phyloP scores from a whole-genome alignment of 768 basidiomycete species.

The Pisolithus orientalis region DNA sequence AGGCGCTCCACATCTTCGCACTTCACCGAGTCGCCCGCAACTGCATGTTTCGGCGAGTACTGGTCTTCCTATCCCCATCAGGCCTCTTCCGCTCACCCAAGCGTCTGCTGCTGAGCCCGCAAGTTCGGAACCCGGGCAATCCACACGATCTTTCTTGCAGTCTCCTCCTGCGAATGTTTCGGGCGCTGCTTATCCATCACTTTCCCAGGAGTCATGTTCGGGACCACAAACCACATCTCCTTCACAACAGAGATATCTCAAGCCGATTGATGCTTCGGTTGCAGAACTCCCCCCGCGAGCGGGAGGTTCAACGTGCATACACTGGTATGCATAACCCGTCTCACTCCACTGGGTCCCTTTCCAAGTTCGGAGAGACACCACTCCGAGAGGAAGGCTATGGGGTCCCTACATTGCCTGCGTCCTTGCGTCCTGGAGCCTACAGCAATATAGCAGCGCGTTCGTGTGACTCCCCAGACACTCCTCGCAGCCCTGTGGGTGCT shows the following conservation, averaged over 20 bases:
- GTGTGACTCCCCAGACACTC: constrained; percentile 40
- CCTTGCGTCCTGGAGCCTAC: constrained; percentile 26
- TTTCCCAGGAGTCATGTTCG: constrained; percentile 51
- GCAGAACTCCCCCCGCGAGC: constrained; percentile 21
- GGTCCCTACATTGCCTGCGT: constrained; percentile 17
- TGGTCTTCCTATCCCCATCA: constrained; percentile 3
- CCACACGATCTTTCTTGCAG: constrained; percentile 17
- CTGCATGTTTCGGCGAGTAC: constrained; percentile 18
- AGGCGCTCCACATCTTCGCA: constrained; percentile 16
- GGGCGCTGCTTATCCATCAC: constrained; percentile 31
- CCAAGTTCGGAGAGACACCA: constrained; percentile 27
- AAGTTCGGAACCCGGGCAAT: constrained; percentile 13
- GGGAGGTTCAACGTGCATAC: constrained; percentile 23
- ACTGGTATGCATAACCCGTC: constrained; percentile 20
- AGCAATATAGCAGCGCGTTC: constrained; percentile 12
- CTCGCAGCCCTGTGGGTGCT: constrained; percentile 58
- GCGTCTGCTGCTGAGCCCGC: constrained; percentile 13
- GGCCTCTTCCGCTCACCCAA: constrained; percentile 25
- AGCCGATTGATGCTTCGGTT: constrained; percentile 1
- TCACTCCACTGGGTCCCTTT: constrained; percentile 22
- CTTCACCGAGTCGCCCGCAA: constrained; percentile 25
- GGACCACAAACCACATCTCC: constrained; percentile 56
- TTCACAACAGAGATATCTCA: constrained; percentile 26
- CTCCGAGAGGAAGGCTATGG: constrained; percentile 24
- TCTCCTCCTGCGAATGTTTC: constrained; percentile 15